phyloP scores from a whole-genome alignment of 345 rosid species.

The Euphorbia lathyris region DNA sequence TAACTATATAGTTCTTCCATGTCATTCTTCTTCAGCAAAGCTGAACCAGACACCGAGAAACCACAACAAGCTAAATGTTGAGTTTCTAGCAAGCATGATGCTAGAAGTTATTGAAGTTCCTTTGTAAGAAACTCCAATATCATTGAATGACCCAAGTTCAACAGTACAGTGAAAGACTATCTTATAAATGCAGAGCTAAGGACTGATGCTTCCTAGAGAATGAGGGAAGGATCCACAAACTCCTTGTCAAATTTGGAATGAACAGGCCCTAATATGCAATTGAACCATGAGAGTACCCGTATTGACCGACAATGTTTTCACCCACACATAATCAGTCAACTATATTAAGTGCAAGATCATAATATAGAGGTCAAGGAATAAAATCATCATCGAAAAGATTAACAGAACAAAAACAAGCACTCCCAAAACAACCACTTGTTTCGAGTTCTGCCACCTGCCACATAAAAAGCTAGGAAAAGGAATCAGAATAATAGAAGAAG shows the following conservation, averaged over 20 bases:
- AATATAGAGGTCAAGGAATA: not conserved
- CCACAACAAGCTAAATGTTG: too few species aligned
- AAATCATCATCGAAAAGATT: not conserved
- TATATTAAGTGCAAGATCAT: not conserved
- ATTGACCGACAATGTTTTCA: not conserved
- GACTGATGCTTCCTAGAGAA: not conserved
- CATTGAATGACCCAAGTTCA: too few species aligned
- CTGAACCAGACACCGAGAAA: too few species aligned
- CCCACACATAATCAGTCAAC: not conserved
- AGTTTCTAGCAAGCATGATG: too few species aligned
- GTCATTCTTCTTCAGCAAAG: not conserved
- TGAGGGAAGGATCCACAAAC: not conserved
- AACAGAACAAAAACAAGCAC: not conserved
- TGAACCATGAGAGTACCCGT: not conserved
- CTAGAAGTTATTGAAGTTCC: too few species aligned
- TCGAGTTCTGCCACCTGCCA: slow-evolving; percentile 40
- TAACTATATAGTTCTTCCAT: not conserved
- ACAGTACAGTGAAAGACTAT: too few species aligned
- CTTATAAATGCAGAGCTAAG: not conserved
- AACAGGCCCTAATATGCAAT: not conserved
- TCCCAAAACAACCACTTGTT: slow-evolving; percentile 12
- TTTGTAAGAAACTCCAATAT: too few species aligned
- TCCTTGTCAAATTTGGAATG: not conserved
- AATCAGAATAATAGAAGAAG: slow-evolving; percentile 15
- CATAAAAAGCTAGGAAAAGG: slow-evolving; percentile 31